Conservation (phyloP, 441 rosid species). For the Arabidopsis lyrata region DNA sequence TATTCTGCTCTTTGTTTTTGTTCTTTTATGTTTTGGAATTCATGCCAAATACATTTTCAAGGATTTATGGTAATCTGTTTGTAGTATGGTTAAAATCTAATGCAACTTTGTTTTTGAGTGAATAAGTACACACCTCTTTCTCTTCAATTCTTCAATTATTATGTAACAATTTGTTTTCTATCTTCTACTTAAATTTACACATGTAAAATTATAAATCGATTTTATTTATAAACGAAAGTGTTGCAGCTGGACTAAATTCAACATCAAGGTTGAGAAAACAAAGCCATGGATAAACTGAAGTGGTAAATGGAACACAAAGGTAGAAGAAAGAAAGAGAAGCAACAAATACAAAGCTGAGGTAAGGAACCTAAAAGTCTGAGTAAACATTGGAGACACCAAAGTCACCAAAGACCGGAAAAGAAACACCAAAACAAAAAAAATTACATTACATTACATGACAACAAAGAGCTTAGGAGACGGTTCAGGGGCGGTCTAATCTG, state of each 20-base stretch:
- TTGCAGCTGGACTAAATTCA: constrained; percentile 10
- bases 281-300: constrained; percentile 14
- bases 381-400: constrained; percentile 27
- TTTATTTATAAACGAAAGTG: background rate
- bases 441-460: constrained; percentile 41
- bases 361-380: constrained; percentile 23
- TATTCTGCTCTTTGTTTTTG: constrained; percentile 32
- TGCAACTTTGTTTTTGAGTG: constrained; percentile 30
- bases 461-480: constrained; percentile 12
- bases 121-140: constrained; percentile 31
- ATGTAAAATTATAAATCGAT: background rate
- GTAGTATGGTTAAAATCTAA: constrained; percentile 30
- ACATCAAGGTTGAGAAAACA: constrained; percentile 25
- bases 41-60: constrained; percentile 32
- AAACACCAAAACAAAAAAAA: constrained; percentile 18
- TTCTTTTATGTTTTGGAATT: constrained; percentile 32
- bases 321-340: too few relatives aligned
- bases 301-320: background rate
- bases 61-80: constrained; percentile 27
- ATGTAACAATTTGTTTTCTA: constrained; percentile 23
- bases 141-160: background rate
- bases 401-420: background rate
- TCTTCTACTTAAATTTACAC: background rate
- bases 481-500: constrained; percentile 48
- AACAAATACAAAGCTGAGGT: constrained; percentile 31